These are phyloP conservation scores for Leccinellum luteum DNA, from an alignment of 768 basidiomycete species.

Conservation along the genomic window DNA sequence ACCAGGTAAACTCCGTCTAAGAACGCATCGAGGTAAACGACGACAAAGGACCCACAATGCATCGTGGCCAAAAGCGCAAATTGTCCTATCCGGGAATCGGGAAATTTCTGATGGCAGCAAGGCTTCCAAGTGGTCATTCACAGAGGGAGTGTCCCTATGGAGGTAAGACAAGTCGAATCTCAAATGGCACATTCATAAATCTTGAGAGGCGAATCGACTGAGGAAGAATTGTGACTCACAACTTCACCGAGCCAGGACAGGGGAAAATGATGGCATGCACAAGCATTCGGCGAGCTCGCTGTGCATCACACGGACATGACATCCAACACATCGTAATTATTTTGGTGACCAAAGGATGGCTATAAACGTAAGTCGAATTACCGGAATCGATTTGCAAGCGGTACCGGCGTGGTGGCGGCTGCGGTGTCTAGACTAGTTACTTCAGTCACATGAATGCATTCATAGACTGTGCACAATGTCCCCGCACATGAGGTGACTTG, in stretches of 20 bases:
- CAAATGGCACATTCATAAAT: conserved; percentile 1
- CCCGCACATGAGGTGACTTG: conserved; percentile 4
- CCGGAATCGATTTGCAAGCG: conserved; percentile 19
- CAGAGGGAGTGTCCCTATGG: background rate
- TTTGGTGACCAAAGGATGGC: conserved; percentile 6
- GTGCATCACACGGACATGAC: conserved; percentile 29
- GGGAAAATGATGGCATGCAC: conserved; percentile 1
- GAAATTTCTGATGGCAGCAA: background rate
- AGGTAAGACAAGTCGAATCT: conserved; percentile 3
- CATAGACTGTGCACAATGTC: background rate
- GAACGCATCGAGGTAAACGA: background rate
- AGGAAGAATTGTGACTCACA: background rate
- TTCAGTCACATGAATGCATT: conserved; percentile 1
- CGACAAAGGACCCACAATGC: background rate
- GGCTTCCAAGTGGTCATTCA: background rate
- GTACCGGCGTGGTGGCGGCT: conserved; percentile 19
- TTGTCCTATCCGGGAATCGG: background rate
- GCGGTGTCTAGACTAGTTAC: background rate
- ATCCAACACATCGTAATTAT: conserved; percentile 12
- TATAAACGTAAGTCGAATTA: conserved; percentile 18
- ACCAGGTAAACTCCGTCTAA: background rate
- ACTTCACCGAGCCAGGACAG: conserved; percentile 2
- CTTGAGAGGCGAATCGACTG: conserved; percentile 15
- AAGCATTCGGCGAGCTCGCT: conserved; percentile 4
- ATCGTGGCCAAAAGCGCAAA: background rate